phyloP scores from a whole-genome alignment of 2,329 filamentous ascomycete genomes.

The Beauveria asiatica region DNA sequence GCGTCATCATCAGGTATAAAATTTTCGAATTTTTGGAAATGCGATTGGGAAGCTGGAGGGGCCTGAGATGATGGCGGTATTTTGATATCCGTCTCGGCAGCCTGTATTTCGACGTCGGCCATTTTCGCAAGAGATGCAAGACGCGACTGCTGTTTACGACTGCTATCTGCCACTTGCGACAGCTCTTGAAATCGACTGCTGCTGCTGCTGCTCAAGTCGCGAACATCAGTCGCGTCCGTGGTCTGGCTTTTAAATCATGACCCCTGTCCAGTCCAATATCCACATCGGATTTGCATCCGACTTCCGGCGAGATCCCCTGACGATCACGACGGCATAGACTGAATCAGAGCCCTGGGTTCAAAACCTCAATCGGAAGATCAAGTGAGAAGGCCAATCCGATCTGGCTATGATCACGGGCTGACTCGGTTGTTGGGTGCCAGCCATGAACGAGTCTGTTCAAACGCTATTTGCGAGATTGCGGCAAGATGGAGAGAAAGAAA shows the following conservation, averaged over 20 bases:
- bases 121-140: not conserved
- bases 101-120: not conserved
- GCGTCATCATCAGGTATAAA: constrained; percentile 22
- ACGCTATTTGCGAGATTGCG: constrained; percentile 14
- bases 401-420: not conserved
- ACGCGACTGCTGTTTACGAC: not conserved
- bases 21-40: constrained; percentile 23
- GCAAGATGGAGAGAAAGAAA: constrained; percentile 22
- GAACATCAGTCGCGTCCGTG: not conserved
- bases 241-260: not conserved
- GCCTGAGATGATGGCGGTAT: constrained; percentile 14
- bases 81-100: not conserved
- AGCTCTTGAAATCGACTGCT: no score
- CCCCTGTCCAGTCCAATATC: not conserved
- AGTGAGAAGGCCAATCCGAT: not conserved
- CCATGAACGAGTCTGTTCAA: no score
- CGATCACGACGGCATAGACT: no score
- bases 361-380: not conserved
- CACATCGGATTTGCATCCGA: not conserved
- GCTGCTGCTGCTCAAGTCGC: no score
- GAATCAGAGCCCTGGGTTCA: no score
- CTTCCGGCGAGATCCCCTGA: not conserved
- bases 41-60: constrained; percentile 21
- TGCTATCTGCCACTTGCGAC: no score
- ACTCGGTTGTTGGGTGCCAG: not conserved